phyloP scores from a whole-genome alignment of 352 stramenopile genomes.

The Globisporangium perplexum region DNA sequence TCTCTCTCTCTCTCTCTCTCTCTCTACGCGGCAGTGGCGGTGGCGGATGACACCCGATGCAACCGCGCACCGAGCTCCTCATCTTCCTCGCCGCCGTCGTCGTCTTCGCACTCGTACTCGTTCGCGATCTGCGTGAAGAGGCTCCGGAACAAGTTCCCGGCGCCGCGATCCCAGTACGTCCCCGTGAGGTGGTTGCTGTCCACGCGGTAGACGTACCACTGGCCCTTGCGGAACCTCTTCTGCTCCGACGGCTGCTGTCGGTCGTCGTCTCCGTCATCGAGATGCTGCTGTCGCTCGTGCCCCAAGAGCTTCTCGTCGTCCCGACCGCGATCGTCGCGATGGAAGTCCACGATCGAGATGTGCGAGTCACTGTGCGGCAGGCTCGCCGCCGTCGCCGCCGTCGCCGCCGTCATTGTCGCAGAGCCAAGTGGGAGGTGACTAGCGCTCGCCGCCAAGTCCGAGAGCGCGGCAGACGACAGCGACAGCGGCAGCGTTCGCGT shows the following conservation, averaged over 20 bases:
- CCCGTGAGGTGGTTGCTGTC: constrained; percentile 70
- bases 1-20: no score
- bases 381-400: background rate
- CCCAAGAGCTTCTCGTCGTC: constrained; percentile 14
- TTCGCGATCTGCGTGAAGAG: constrained; percentile 62
- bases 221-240: constrained; percentile 43
- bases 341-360: constrained; percentile 69
- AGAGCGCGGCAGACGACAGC: constrained; percentile 29
- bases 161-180: constrained; percentile 63
- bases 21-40: no score
- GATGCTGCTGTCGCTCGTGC: constrained; percentile 4
- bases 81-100: no score
- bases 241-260: constrained; percentile 4
- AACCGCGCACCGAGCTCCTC: background rate
- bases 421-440: background rate
- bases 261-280: background rate
- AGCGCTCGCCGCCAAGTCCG: constrained; percentile 1
- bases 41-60: no score
- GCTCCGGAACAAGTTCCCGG: constrained; percentile 54
- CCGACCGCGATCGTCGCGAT: constrained; percentile 17
- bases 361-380: constrained; percentile 54
- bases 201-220: constrained; percentile 79
- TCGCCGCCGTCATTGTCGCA: no score
- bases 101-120: constrained; percentile 42
- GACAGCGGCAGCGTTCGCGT: constrained; percentile 23